These are phyloP conservation scores for Eutrema heterophyllum DNA, from an alignment of 345 rosid species.

Conservation along the genomic window DNA sequence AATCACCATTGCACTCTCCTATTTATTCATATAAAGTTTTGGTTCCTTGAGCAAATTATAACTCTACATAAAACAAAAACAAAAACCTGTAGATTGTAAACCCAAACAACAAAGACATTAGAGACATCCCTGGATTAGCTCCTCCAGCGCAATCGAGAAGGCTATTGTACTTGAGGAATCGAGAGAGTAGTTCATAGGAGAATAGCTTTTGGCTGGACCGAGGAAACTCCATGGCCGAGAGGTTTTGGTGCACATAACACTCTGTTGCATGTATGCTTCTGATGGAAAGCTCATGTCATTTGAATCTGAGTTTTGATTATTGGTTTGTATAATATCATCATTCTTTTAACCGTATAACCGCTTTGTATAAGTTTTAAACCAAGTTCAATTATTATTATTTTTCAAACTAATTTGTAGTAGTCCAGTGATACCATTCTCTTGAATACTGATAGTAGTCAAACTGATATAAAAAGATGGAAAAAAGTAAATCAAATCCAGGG, in stretches of 20 bases:
- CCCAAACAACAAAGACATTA: slow-evolving; percentile 81
- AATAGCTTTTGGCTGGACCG: background rate
- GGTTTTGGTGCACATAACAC: background rate
- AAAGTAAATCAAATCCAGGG: background rate
- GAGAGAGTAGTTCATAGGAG: slow-evolving; percentile 12
- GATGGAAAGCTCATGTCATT: background rate
- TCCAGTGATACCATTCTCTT: background rate
- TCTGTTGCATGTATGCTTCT: background rate
- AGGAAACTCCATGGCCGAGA: background rate
- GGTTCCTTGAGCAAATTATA: background rate
- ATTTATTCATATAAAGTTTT: background rate
- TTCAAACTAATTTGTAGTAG: background rate
- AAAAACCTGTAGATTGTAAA: slow-evolving; percentile 58
- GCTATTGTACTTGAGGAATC: slow-evolving; percentile 50
- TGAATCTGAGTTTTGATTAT: no score
- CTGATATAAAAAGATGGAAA: background rate
- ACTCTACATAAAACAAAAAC: background rate
- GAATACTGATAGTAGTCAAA: background rate
- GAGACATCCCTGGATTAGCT: slow-evolving; percentile 93
- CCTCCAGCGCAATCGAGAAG: slow-evolving; percentile 89
- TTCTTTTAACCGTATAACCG: background rate
- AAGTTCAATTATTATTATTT: background rate
- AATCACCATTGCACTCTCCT: background rate
- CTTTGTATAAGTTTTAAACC: slow-evolving; percentile 14
- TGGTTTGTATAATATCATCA: slow-evolving; percentile 15